Evolutionary conservation across 768 basidiomycete genomes (phyloP).

Genomic region (Tylopilus vinaceipallidus): DNA sequence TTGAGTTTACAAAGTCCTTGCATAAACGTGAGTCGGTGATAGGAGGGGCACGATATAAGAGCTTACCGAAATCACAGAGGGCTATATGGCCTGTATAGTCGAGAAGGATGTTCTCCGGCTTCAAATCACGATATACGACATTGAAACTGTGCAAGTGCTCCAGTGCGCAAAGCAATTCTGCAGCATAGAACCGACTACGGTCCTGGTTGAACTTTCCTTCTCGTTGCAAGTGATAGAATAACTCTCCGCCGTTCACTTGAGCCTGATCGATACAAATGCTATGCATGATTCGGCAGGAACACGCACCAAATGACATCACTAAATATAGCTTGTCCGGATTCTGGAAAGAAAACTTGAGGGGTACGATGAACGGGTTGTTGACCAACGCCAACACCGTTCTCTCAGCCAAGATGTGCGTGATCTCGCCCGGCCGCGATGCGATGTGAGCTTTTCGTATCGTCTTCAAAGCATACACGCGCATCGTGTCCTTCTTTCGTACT

Average conservation of each 20-base stretch:
- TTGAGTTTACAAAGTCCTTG: constrained; percentile 88
- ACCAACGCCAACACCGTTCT: constrained; percentile 95
- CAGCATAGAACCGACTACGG: constrained; percentile 94
- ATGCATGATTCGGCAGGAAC: background rate
- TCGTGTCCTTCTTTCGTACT: constrained; percentile 97
- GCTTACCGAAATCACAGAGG: constrained; percentile 88
- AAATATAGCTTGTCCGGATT: constrained; percentile 96
- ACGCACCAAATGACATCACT: constrained; percentile 91
- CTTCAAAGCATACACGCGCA: constrained; percentile 96
- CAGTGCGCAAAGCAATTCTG: constrained; percentile 92
- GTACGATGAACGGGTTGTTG: constrained; percentile 98
- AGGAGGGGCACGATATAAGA: background rate
- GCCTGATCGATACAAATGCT: constrained; percentile 1
- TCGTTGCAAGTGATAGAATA: constrained; percentile 96
- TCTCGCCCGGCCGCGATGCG: constrained; percentile 92
- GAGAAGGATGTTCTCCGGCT: constrained; percentile 96
- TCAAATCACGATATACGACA: constrained; percentile 96
- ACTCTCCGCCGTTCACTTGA: constrained; percentile 91
- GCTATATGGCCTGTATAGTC: constrained; percentile 99
- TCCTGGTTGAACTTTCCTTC: constrained; percentile 96
- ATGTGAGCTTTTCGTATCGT: constrained; percentile 98
- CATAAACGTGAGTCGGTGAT: background rate
- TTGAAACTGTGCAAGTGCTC: constrained; percentile 98
- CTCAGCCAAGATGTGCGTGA: constrained; percentile 97
- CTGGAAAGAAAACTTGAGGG: constrained; percentile 99